Evolutionary conservation across 192 early-diverging fungal species (phyloP).

Genomic region (Mortierella hygrophila): DNA sequence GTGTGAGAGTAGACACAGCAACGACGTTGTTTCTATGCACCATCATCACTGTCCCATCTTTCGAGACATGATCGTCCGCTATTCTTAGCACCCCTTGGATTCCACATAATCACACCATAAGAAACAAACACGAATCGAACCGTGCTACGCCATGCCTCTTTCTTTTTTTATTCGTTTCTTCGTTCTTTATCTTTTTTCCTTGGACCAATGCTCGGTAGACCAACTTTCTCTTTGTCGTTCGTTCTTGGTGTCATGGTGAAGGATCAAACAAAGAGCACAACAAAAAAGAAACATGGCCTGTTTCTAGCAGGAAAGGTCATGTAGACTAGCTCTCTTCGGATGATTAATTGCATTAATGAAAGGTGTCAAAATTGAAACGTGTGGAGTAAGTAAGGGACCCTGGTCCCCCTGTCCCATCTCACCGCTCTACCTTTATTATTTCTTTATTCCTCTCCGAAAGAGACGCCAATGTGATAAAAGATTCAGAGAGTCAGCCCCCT

Average conservation of each 20-base stretch:
- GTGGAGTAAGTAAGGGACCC: neutral
- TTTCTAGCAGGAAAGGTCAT: neutral
- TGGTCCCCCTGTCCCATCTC: neutral
- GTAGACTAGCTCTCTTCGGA: neutral
- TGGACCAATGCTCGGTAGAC: neutral
- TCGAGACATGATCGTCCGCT: neutral
- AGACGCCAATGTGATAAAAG: no score
- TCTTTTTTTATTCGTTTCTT: neutral
- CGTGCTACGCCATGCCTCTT: neutral
- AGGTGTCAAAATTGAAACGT: neutral
- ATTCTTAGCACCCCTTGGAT: neutral
- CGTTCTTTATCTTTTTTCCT: neutral
- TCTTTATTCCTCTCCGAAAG: neutral
- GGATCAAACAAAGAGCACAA: neutral
- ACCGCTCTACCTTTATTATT: neutral
- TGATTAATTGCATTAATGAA: conserved; percentile 1
- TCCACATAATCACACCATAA: neutral
- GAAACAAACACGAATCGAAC: no score
- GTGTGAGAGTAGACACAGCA: no score
- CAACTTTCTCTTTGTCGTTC: neutral
- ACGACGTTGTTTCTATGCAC: neutral
- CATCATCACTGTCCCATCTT: neutral
- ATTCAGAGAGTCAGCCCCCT: no score
- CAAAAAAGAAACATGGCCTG: neutral
- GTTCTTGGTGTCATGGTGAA: neutral